These are phyloP conservation scores for Pulicaria dysenterica DNA, from an alignment of 129 eudicot species.

Conservation along the genomic window DNA sequence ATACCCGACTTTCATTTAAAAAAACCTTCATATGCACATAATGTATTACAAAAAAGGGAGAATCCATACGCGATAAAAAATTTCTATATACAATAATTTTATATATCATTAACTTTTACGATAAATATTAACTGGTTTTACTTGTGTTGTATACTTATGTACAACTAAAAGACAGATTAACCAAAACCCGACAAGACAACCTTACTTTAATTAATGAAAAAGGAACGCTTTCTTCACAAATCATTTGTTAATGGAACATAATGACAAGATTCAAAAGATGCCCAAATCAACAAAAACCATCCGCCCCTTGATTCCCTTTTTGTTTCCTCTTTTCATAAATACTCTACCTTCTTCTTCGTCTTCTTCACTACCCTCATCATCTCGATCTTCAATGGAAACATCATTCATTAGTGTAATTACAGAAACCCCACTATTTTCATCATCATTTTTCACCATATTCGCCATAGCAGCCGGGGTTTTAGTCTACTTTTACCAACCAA, in stretches of 20 bases:
- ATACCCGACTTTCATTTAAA: no score
- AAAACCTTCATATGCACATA: no score
- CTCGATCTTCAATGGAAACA: constrained; percentile 17
- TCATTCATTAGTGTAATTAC: constrained; percentile 9
- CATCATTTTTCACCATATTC: constrained; percentile 40
- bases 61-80: no score
- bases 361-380: constrained; percentile 16
- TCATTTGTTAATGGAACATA: not conserved
- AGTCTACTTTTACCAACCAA: constrained; percentile 66
- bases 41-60: no score
- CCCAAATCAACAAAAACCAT: constrained; percentile 17
- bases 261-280: constrained; percentile 18
- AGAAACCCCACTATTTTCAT: not conserved
- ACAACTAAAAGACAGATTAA: no score
- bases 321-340: constrained; percentile 16
- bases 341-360: not conserved
- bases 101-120: no score
- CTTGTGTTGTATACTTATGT: no score
- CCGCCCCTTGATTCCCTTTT: constrained; percentile 14
- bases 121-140: no score
- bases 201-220: no score
- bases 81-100: no score
- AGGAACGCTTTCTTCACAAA: no score
- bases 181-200: no score
- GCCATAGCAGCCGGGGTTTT: constrained; percentile 38